Evolutionary conservation across 1,139 yeast genomes (phyloP).

Genomic region (Zygoascus hellenicus): DNA sequence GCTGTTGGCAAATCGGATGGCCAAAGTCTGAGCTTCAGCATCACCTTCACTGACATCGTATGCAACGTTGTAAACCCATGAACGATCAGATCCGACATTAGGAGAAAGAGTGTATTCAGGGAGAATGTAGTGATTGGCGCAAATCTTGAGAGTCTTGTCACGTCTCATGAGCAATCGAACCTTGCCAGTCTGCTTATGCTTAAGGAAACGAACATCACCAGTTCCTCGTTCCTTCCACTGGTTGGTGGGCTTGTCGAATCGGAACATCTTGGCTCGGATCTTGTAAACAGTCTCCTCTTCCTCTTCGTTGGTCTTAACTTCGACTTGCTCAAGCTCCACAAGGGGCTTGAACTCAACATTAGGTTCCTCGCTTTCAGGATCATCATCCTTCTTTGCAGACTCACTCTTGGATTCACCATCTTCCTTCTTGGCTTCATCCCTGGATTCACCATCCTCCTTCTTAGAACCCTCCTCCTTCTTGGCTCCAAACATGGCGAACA

Average conservation of each 20-base stretch:
- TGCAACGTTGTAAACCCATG: slow-evolving; percentile 95
- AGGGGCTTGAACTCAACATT: slow-evolving; percentile 97
- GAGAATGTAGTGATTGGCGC: slow-evolving; percentile 91
- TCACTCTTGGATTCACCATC: slow-evolving; percentile 33
- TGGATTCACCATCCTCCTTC: slow-evolving; percentile 26
- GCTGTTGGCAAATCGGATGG: slow-evolving; percentile 93
- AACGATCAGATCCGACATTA: slow-evolving; percentile 94
- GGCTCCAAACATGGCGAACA: slow-evolving; percentile 89
- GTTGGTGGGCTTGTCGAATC: slow-evolving; percentile 65
- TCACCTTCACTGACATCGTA: slow-evolving; percentile 95
- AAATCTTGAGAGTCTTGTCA: slow-evolving; percentile 94
- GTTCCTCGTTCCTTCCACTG: slow-evolving; percentile 99
- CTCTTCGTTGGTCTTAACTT: slow-evolving; percentile 95
- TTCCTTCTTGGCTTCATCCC: slow-evolving; percentile 30
- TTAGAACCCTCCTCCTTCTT: slow-evolving; percentile 44
- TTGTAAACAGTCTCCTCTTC: slow-evolving; percentile 84
- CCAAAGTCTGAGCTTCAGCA: slow-evolving; percentile 94
- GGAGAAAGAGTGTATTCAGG: slow-evolving; percentile 84
- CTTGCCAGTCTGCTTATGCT: slow-evolving; percentile 76
- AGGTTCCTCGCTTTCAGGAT: slow-evolving; percentile 80
- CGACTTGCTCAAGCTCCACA: slow-evolving; percentile 91
- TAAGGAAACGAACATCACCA: slow-evolving; percentile 93
- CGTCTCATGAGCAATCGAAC: slow-evolving; percentile 96
- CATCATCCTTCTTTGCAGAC: slow-evolving; percentile 37
- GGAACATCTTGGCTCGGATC: slow-evolving; percentile 84